These are phyloP conservation scores for Pelargonium australe DNA, from an alignment of 441 rosid genomes.

Conservation along the genomic window DNA sequence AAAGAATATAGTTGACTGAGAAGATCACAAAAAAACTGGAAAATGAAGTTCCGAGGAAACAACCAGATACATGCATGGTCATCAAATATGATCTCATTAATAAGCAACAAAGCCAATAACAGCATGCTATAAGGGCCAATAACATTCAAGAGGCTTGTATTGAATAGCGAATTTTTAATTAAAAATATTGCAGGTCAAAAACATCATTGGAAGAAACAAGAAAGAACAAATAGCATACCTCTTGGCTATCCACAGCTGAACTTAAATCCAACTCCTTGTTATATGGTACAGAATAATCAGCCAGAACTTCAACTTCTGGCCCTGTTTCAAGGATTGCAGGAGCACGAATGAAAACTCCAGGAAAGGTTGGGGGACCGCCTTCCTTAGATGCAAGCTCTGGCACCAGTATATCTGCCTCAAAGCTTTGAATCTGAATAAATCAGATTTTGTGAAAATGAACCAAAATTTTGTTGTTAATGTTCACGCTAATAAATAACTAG, in stretches of 20 bases:
- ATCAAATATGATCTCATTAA: too few species aligned
- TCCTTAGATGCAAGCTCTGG: constrained; percentile 69
- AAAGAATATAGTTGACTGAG: too few species aligned
- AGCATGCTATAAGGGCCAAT: neutral
- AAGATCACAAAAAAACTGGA: too few species aligned
- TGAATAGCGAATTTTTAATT: neutral
- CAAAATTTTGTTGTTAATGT: neutral
- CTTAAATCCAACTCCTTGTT: constrained; percentile 57
- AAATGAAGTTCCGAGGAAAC: too few species aligned
- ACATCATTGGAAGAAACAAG: neutral
- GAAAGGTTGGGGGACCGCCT: constrained; percentile 78
- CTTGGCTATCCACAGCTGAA: constrained; percentile 35
- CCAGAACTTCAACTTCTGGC: constrained; percentile 77
- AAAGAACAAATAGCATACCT: constrained; percentile 13
- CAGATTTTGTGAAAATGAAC: neutral
- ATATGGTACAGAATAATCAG: constrained; percentile 57
- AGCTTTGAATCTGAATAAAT: constrained; percentile 68
- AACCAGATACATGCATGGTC: too few species aligned
- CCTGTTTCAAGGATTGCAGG: constrained; percentile 86
- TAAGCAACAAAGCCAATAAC: too few species aligned
- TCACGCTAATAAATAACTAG: too few species aligned
- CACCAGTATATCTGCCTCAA: constrained; percentile 75
- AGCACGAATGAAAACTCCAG: constrained; percentile 90
- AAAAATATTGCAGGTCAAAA: neutral
- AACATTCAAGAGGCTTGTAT: neutral